Base-by-base conservation (phyloP, 305 asterid species). In the Lippia alba region DNA sequence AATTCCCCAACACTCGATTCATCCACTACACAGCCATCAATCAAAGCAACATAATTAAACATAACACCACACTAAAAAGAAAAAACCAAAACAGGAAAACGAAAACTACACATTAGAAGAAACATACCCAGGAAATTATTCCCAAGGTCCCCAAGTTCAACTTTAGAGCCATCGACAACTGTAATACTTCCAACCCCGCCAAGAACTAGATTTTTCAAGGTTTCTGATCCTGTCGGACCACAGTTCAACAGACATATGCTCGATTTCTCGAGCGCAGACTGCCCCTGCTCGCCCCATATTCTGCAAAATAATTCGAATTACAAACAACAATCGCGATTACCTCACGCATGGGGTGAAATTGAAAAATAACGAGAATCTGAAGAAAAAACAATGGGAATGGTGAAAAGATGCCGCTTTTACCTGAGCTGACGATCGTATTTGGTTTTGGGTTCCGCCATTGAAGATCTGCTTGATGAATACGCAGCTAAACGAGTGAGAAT, bases 201-300 rank as follows among this genome's bases (percentile, higher is more conserved):
- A 57, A 94, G 97, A 44, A 91, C 99, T 53, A 94, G 84, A 84
- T 91, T 94, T 61, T 94, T 94, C 65, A 94, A 83, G 46, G 97
- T 86, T 74, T 94, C 99, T 0, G 99, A 90, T 51, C 99, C 99
- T 18, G 97, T 94, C 49, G 99, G 97, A 5, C 99, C 97, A 56
- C 97, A 94, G 76, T 91, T 89, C 77, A 94, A 81, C 82, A 91
- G 86, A 71, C 97, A 89, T 64, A 94, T 82, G 83, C 97, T 91
- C 45, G 99, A 83, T 83, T 88, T 94, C 86, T 94, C 99, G 49
- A 94, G 92, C 11, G 97, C 95, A 67, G 90, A 84, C 79, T 94
- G 99, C 70, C 99, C 99, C 79, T 91, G 96, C 82, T 94, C 99
- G 17, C 99, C 97, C 99, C 99, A 94, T 71, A 94, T 94, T 83